Conservation (phyloP, 176 grass and related monocot genomes). For the Eremochloa ophiuroides region DNA sequence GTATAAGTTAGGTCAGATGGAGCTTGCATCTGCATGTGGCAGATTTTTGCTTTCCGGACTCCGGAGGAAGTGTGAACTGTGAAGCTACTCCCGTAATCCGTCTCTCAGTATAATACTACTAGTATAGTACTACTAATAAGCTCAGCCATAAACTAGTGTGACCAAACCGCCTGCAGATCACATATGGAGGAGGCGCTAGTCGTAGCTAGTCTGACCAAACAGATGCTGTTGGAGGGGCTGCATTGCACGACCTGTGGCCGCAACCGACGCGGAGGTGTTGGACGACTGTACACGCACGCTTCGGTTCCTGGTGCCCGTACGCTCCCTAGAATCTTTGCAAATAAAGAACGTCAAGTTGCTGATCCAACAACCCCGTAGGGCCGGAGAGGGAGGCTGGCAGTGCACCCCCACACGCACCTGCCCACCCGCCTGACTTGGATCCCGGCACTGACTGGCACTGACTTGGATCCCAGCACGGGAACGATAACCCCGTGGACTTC, state of each 20-base stretch:
- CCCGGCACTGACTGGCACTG: too few species aligned
- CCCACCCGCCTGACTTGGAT: not conserved
- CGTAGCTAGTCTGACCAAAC: not conserved
- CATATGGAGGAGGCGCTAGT: not conserved
- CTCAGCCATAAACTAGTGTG: not conserved
- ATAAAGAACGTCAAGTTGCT: conserved; percentile 17
- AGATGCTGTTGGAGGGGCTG: not conserved
- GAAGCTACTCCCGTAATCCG: not conserved
- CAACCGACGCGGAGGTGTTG: not conserved
- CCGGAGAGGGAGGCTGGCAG: not conserved
- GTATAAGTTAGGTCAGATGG: not conserved
- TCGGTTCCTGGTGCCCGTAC: not conserved
- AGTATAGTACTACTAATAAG: not conserved
- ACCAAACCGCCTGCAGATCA: not conserved
- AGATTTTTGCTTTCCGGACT: not conserved
- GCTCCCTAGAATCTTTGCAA: conserved; percentile 16
- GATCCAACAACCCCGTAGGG: not conserved
- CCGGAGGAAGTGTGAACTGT: not conserved
- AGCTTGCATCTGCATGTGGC: not conserved
- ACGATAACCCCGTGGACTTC: conserved; percentile 23
- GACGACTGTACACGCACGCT: not conserved
- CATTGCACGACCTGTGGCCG: not conserved
- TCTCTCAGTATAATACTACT: too few species aligned
- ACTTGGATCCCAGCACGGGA: conserved; percentile 12
- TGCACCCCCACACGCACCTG: not conserved